Conservation (phyloP, 441 rosid species). For the Codiaeum variegatum region DNA sequence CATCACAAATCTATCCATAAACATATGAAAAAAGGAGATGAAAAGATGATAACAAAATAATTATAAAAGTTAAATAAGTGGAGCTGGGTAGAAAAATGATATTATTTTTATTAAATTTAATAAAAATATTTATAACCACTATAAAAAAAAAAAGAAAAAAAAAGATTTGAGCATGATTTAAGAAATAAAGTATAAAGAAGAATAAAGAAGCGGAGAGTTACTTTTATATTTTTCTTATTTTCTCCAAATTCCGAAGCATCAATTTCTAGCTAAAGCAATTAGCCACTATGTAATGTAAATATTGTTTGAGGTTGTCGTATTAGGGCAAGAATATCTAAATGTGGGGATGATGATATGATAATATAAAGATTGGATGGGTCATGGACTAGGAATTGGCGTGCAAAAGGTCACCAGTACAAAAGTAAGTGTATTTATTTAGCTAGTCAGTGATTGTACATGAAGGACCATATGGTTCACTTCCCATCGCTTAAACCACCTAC, state of each 20-base stretch:
- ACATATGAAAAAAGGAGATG: no score
- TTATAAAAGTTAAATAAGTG: no score
- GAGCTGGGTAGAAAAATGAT: no score
- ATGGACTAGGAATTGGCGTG: constrained; percentile 18
- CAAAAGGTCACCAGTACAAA: not conserved
- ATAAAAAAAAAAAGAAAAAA: no score
- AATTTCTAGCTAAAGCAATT: not conserved
- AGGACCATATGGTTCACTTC: not conserved
- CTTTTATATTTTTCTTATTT: no score
- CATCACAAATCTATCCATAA: no score
- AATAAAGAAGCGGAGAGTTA: no score
- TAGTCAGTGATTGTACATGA: not conserved
- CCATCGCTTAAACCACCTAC: not conserved
- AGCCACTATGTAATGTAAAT: not conserved
- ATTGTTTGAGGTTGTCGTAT: constrained; percentile 12
- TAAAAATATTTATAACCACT: no score
- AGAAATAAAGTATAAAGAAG: no score
- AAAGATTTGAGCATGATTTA: no score
- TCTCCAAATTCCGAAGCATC: not conserved
- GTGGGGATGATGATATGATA: not conserved
- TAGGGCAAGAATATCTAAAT: constrained; percentile 3
- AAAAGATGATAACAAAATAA: no score
- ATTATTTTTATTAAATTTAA: no score
- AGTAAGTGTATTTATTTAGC: not conserved
- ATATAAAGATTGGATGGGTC: not conserved